Evolutionary conservation across 768 basidiomycete species (phyloP).

Genomic region (Pholiota conissans): DNA sequence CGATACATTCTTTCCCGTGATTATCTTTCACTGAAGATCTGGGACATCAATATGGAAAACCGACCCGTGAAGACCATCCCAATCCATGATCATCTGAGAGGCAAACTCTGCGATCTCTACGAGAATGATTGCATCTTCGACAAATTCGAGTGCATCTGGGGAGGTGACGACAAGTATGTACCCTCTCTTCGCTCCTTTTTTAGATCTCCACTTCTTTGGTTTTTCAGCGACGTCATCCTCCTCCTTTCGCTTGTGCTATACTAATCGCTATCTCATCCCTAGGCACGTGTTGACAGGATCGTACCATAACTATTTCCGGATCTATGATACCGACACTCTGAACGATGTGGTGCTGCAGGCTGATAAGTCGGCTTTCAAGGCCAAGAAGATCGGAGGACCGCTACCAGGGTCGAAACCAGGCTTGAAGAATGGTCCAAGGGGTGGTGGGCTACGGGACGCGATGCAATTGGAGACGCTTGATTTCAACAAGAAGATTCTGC

Average conservation of each 20-base stretch:
- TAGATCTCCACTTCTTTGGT: constrained; percentile 21
- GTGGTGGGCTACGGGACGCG: constrained; percentile 72
- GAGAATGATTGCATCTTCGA: constrained; percentile 99
- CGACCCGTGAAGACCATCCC: constrained; percentile 96
- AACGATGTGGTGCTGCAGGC: constrained; percentile 95
- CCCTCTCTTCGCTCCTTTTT: background rate
- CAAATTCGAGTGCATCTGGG: constrained; percentile 99
- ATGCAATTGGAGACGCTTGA: constrained; percentile 87
- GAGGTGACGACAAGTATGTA: constrained; percentile 91
- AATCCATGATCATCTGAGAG: constrained; percentile 96
- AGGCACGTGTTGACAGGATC: constrained; percentile 99
- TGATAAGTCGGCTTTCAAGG: constrained; percentile 99
- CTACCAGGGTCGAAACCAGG: constrained; percentile 68
- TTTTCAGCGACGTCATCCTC: constrained; percentile 4
- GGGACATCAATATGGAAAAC: constrained; percentile 99
- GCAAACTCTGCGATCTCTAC: constrained; percentile 97
- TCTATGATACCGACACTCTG: constrained; percentile 89
- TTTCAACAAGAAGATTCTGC: constrained; percentile 97
- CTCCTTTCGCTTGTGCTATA: constrained; percentile 8
- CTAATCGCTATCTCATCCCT: constrained; percentile 19
- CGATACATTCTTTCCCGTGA: constrained; percentile 96
- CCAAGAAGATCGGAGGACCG: constrained; percentile 95
- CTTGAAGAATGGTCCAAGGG: constrained; percentile 75
- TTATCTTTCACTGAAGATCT: constrained; percentile 97
- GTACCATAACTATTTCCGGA: constrained; percentile 99